A percentile compares a stretch with the other conserved stretches of the same genome.
Conservation (phyloP, 106 monocot species). For the Agapanthus africanus region DNA sequence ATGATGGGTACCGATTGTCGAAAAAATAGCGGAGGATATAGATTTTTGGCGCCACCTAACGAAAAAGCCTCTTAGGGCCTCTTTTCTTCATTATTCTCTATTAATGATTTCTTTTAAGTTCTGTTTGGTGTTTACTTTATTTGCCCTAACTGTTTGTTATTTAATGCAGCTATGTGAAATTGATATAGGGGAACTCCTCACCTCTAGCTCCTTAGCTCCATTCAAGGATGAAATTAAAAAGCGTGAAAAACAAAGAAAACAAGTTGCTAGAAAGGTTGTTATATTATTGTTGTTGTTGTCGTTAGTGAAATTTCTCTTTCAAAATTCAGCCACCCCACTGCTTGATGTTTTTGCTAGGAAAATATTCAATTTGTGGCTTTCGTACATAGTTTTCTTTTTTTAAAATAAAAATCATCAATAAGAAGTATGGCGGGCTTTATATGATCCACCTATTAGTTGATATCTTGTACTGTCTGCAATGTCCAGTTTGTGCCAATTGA, state of each 20-base stretch:
- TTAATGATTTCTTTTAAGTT: neutral
- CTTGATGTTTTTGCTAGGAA: neutral
- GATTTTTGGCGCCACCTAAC: too few relatives aligned
- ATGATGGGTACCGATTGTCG: too few relatives aligned
- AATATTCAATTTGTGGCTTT: neutral
- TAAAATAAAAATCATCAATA: neutral
- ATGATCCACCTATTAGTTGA: neutral
- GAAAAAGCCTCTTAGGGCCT: too few relatives aligned
- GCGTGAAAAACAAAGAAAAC: constrained; percentile 70
- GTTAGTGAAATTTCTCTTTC: neutral
- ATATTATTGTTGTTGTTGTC: neutral
- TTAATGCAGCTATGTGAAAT: constrained; percentile 87
- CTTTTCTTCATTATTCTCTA: too few relatives aligned
- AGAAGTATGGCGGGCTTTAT: neutral
- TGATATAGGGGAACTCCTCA: constrained; percentile 50
- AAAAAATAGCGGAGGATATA: too few relatives aligned
- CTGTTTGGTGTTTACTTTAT: neutral
- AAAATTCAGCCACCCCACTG: neutral
- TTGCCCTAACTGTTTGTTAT: neutral
- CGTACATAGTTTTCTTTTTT: neutral
- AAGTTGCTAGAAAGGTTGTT: constrained; percentile 66
- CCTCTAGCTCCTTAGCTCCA: constrained; percentile 60
- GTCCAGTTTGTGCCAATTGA: neutral
- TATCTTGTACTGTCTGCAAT: neutral
- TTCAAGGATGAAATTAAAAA: constrained; percentile 88